A percentile compares a stretch with the other conserved stretches of the same genome.
phyloP scores from a whole-genome alignment of 495 filamentous ascomycete species.

The Saxispiralis lemnorum region DNA sequence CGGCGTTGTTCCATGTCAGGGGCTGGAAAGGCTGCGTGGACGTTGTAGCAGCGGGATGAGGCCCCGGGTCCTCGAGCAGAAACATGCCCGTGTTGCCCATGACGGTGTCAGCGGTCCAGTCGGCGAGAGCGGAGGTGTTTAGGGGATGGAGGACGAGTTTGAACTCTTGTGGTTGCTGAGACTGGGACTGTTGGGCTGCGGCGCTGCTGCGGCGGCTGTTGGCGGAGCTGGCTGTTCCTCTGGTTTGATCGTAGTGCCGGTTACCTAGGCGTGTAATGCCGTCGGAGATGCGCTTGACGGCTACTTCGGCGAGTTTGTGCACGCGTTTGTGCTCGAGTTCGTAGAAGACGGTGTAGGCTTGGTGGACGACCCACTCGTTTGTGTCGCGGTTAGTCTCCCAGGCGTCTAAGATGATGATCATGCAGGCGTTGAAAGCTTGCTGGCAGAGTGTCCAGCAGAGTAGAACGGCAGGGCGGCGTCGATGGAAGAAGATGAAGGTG shows the following conservation, averaged over 20 bases:
- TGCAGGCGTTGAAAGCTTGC: conserved; percentile 32
- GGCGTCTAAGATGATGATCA: conserved; percentile 29
- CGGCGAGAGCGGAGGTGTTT: neutral
- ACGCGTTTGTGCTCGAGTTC: conserved; percentile 27
- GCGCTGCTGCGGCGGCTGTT: neutral
- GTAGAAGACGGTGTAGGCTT: conserved; percentile 26
- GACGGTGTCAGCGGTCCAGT: conserved; percentile 23
- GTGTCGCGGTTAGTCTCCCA: conserved; percentile 22
- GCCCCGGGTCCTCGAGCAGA: conserved; percentile 29
- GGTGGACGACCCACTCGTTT: conserved; percentile 21
- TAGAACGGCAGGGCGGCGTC: conserved; percentile 25
- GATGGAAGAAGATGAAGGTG: conserved; percentile 30
- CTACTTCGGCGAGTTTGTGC: conserved; percentile 28
- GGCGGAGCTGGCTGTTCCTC: neutral
- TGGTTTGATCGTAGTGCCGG: conserved; percentile 1
- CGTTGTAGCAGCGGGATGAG: conserved; percentile 23
- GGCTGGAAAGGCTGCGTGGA: conserved; percentile 21
- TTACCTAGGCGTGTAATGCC: conserved; percentile 14
- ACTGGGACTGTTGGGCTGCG: neutral
- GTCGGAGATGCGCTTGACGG: conserved; percentile 22
- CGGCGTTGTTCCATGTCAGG: conserved; percentile 22
- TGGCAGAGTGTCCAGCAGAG: conserved; percentile 33
- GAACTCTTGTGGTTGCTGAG: conserved; percentile 14
- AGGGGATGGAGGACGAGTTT: neutral
- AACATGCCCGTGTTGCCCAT: conserved; percentile 34